A percentile compares a stretch with the other conserved stretches of the same genome.
These are phyloP conservation scores for Phytopythium vexans DNA, from an alignment of 352 stramenopile species.

Conservation along the genomic window DNA sequence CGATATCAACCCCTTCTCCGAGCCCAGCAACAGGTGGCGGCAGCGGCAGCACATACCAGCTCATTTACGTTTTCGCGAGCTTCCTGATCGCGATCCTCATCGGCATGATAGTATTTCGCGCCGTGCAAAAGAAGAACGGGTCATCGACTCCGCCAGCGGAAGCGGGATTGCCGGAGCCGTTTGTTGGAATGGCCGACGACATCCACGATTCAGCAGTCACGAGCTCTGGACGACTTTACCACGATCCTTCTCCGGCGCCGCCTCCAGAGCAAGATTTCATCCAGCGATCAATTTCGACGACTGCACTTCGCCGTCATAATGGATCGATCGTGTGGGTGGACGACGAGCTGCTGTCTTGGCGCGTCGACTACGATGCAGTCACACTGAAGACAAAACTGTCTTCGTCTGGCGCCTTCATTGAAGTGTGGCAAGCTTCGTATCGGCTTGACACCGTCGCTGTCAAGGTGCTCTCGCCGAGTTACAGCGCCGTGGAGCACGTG, in stretches of 20 bases:
- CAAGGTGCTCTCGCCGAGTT: constrained; percentile 30
- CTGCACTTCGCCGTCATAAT: background rate
- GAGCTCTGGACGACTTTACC: too few species aligned
- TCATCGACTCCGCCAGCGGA: background rate
- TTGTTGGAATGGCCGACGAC: too few species aligned
- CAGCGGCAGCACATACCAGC: constrained; percentile 11
- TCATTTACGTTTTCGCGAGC: constrained; percentile 34
- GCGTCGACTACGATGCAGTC: constrained; percentile 31
- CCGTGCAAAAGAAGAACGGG: too few species aligned
- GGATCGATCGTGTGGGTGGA: constrained; percentile 25
- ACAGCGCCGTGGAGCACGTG: constrained; percentile 15
- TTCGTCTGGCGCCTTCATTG: constrained; percentile 24
- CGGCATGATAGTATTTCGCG: constrained; percentile 13
- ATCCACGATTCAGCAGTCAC: too few species aligned
- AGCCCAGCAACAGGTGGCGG: background rate
- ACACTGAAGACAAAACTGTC: constrained; percentile 16
- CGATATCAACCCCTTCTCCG: background rate
- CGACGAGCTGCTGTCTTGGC: constrained; percentile 35
- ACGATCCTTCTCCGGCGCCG: background rate
- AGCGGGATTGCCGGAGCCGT: too few species aligned
- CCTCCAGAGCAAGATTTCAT: background rate
- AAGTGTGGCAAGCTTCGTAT: constrained; percentile 42
- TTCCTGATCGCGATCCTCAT: constrained; percentile 34
- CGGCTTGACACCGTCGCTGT: constrained; percentile 33
- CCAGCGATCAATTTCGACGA: background rate